Evolutionary conservation across 129 eudicot genomes (phyloP).

Genomic region (Ambrosia trifida): DNA sequence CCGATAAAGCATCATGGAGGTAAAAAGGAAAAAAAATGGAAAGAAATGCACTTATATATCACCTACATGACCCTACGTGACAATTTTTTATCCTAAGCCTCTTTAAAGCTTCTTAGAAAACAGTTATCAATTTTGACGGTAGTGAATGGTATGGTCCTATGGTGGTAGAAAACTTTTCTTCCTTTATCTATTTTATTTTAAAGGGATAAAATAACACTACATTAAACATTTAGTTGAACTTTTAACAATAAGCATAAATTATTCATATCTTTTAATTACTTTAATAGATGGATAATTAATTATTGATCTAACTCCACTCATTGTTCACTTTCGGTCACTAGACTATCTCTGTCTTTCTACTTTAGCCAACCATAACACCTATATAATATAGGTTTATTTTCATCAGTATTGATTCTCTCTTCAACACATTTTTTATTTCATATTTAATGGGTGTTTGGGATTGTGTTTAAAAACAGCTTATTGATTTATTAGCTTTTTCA

Average conservation of each 20-base stretch:
- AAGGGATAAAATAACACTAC: neutral
- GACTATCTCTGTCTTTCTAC: constrained; percentile 10
- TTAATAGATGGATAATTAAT: neutral
- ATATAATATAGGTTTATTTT: too few relatives aligned
- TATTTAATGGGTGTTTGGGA: too few relatives aligned
- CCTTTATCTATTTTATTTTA: neutral
- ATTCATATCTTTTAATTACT: constrained; percentile 9
- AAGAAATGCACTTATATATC: too few relatives aligned
- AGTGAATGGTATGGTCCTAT: neutral
- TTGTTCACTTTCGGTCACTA: constrained; percentile 22
- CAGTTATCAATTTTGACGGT: neutral
- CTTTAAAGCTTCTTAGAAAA: too few relatives aligned
- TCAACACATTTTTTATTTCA: too few relatives aligned
- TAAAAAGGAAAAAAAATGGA: too few relatives aligned
- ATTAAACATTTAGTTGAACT: neutral
- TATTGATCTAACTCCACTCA: constrained; percentile 15
- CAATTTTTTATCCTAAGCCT: too few relatives aligned
- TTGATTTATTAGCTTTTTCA: too few relatives aligned
- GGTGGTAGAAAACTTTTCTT: neutral
- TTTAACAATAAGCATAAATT: constrained; percentile 8
- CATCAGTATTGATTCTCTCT: too few relatives aligned
- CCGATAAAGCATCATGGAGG: too few relatives aligned
- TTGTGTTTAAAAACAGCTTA: too few relatives aligned
- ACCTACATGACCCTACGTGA: too few relatives aligned
- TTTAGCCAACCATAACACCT: neutral